Evolutionary conservation across 352 stramenopile genomes (phyloP), one percentile per base, ranked within the genome.

Genomic region (Phytophthora quininea): DNA sequence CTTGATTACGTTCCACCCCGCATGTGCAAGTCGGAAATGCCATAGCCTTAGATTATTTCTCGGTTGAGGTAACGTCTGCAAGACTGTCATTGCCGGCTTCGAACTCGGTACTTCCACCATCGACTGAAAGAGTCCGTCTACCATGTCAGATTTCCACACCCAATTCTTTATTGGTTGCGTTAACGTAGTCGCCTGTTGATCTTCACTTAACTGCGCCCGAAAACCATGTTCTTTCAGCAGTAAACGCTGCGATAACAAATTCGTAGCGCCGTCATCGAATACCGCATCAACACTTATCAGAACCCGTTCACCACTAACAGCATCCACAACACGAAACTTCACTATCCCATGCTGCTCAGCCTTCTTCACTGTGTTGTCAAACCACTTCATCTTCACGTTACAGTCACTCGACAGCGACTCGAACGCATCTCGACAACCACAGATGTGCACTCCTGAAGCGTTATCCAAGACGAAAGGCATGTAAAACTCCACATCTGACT

Each of bases 401-500:
- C 42, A 47, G 15, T 49, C 52, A 35, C 29, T 29, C 7, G 27
- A 24, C 12, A 58, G 14, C 27, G 37, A 49, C 8, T 30, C 4
- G 14, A 49, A 58, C 5, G 35, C 52, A 1, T 58, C 52, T 9
- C 37, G 52, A 58, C 24, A 38, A 10, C 52, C 52, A 27, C 52
- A 58, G 19, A 49, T 48, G 52, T 47, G 12, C 19, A 52, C 52
- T 30, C 19, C 19, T 11, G 40, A 58, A 10, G 31, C 50, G 43
- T 59, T 66, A 54, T 49, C 58, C 58, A 59, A 42, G 3, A 66
- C 30, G 8, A 66, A 59, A 3, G 31, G 27, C 42, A 66, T 31
- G 2, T 3, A 27, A 33, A 66, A 55, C 12, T 30, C 49, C 19
- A 24, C 3, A 7, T 27, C 24, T 27, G 30, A 43, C 32, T 49